phyloP scores from a whole-genome alignment of 2,329 filamentous ascomycete genomes.

The Xylaria sp. region DNA sequence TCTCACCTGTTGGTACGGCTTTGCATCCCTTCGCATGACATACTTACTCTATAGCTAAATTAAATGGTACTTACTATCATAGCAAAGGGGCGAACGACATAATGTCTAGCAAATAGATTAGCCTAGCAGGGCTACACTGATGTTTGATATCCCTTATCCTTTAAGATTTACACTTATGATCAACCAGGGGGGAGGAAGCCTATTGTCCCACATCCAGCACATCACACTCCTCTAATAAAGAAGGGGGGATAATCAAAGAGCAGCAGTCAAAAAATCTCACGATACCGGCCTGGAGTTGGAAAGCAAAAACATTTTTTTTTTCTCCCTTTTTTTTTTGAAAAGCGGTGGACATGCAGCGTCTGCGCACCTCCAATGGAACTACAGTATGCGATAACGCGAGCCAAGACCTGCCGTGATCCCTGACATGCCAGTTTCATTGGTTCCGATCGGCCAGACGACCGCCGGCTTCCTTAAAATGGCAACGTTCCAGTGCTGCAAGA shows the following conservation, averaged over 20 bases:
- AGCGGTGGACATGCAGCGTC: conserved; percentile 32
- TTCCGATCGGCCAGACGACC: conserved; percentile 21
- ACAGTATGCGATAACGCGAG: conserved; percentile 27
- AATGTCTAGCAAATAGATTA: neutral
- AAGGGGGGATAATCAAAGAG: neutral
- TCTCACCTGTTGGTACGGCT: conserved; percentile 11
- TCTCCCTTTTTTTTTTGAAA: conserved; percentile 5
- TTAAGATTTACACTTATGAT: neutral
- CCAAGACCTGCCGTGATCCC: conserved; percentile 30
- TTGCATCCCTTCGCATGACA: conserved; percentile 15
- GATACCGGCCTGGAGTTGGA: conserved; percentile 34
- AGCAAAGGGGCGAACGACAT: neutral
- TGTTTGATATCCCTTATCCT: neutral
- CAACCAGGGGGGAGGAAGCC: neutral
- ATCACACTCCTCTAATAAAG: too few species aligned
- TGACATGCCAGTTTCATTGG: conserved; percentile 25
- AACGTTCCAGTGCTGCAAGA: conserved; percentile 29
- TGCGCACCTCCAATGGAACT: conserved; percentile 25
- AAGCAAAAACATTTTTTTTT: conserved; percentile 23
- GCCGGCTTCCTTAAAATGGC: conserved; percentile 36
- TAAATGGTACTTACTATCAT: neutral
- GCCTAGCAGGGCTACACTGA: neutral
- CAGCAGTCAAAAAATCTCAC: conserved; percentile 24
- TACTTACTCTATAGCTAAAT: neutral
- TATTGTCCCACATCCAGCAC: neutral